Percentiles rank a stretch among this genome's conserved stretches.
Evolutionary conservation across 176 grass and related monocot species (phyloP).

Genomic region (Hyparrhenia diplandra): DNA sequence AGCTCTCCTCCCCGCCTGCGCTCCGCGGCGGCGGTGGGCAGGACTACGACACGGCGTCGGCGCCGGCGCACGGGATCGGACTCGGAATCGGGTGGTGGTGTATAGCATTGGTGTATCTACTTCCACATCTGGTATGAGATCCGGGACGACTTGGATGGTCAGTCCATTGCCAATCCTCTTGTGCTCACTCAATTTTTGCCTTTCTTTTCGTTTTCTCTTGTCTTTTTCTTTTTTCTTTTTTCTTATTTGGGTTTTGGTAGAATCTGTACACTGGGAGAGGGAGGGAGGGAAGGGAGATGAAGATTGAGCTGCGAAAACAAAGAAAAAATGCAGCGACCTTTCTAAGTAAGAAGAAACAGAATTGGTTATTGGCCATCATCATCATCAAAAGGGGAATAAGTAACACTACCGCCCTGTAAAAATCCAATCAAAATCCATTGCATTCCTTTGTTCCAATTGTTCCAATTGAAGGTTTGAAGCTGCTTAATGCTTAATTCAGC

Average conservation of each 20-base stretch:
- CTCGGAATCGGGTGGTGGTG: background rate
- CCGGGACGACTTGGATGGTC: background rate
- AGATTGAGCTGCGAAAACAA: constrained; percentile 33
- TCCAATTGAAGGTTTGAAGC: no score
- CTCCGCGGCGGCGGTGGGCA: constrained; percentile 16
- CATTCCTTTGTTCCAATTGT: background rate
- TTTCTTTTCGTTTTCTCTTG: background rate
- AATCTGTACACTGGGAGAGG: constrained; percentile 17
- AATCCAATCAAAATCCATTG: background rate
- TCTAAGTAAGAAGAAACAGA: background rate
- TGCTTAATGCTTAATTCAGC: no score
- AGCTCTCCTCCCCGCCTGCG: constrained; percentile 51
- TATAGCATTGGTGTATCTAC: constrained; percentile 51
- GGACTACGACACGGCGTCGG: constrained; percentile 13
- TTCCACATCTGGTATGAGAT: constrained; percentile 33
- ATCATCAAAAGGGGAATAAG: constrained; percentile 15
- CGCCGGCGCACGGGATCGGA: background rate
- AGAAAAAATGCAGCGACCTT: constrained; percentile 16
- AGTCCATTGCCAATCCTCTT: constrained; percentile 12
- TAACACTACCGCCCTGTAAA: constrained; percentile 36
- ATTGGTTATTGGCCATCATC: background rate
- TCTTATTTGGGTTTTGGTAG: background rate
- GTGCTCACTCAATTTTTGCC: constrained; percentile 40
- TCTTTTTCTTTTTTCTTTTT: no score
- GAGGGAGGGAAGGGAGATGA: background rate